Conservation (phyloP, 306 rosid genomes). For the Arachis stenosperma region DNA sequence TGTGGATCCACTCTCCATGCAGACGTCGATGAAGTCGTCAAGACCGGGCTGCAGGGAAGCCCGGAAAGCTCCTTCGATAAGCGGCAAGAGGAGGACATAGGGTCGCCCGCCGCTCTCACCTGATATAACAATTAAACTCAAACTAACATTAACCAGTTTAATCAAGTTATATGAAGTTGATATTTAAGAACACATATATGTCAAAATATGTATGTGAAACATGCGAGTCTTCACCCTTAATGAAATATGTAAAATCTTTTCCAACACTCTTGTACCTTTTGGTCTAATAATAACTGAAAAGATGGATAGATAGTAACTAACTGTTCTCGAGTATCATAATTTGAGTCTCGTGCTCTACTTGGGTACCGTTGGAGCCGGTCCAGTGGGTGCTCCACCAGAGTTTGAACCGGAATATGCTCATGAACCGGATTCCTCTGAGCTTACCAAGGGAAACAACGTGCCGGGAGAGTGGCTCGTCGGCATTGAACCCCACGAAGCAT, state of each 20-base stretch:
- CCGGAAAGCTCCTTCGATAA: slow-evolving; percentile 65
- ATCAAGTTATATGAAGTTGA: too few relatives aligned
- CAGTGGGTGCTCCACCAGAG: slow-evolving; percentile 84
- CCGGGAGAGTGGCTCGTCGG: slow-evolving; percentile 44
- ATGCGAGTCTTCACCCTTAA: too few relatives aligned
- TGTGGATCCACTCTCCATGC: slow-evolving; percentile 76
- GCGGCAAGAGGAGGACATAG: slow-evolving; percentile 63
- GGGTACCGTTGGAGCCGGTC: slow-evolving; percentile 53
- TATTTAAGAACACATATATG: too few relatives aligned
- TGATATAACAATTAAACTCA: too few relatives aligned
- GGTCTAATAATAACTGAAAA: too few relatives aligned
- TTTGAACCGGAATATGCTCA: slow-evolving; percentile 72
- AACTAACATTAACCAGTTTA: too few relatives aligned
- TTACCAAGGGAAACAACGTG: slow-evolving; percentile 57
- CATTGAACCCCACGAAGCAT: slow-evolving; percentile 64
- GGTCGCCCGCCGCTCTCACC: slow-evolving; percentile 43
- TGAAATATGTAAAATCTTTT: too few relatives aligned
- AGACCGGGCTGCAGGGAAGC: slow-evolving; percentile 53
- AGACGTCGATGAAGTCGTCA: slow-evolving; percentile 47
- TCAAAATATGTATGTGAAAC: too few relatives aligned
- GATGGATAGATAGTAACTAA: too few relatives aligned
- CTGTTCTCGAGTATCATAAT: slow-evolving; percentile 54
- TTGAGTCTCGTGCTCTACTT: slow-evolving; percentile 66
- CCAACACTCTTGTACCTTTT: too few relatives aligned
- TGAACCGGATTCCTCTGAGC: slow-evolving; percentile 52